Percentiles rank a stretch among this genome's conserved stretches.
These are phyloP conservation scores for Rhododendron williamsianum DNA, from an alignment of 148 eudicot genomes.

Conservation along the genomic window DNA sequence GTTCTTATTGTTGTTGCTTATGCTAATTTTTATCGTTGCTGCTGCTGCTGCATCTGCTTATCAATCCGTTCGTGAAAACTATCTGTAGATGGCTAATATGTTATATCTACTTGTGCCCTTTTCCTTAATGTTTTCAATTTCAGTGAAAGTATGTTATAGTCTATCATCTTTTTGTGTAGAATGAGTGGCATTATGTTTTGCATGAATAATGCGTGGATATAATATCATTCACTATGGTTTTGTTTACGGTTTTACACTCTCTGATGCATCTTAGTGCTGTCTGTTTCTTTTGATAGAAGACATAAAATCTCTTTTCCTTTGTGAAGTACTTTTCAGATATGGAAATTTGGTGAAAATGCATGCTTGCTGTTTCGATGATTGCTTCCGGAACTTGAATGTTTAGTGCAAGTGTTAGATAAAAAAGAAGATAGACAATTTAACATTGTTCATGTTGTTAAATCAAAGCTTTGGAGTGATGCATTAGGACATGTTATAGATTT, in stretches of 20 bases:
- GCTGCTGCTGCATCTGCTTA: not conserved
- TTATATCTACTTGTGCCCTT: not conserved
- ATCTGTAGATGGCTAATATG: not conserved
- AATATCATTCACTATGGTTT: too few relatives aligned
- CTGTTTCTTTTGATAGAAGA: not conserved
- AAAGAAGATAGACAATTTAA: not conserved
- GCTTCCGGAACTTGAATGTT: not conserved
- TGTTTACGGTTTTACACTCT: too few relatives aligned
- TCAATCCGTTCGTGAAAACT: not conserved
- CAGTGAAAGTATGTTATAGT: not conserved
- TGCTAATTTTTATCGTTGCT: not conserved
- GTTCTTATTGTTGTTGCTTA: not conserved
- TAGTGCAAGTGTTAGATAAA: not conserved
- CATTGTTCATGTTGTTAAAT: not conserved
- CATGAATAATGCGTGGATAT: not conserved
- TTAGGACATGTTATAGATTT: slow-evolving; percentile 4
- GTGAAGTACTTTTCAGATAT: not conserved
- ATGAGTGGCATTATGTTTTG: not conserved
- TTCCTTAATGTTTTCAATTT: not conserved
- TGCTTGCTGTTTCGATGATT: not conserved
- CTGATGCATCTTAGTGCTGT: not conserved
- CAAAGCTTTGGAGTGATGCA: not conserved
- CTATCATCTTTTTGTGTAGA: not conserved
- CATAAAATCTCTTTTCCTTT: not conserved
- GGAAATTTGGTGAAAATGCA: not conserved